Evolutionary conservation across 1,284 basidiomycete genomes (phyloP), one percentile per base, ranked within the genome.

Genomic region (Leccinum subfulvum): DNA sequence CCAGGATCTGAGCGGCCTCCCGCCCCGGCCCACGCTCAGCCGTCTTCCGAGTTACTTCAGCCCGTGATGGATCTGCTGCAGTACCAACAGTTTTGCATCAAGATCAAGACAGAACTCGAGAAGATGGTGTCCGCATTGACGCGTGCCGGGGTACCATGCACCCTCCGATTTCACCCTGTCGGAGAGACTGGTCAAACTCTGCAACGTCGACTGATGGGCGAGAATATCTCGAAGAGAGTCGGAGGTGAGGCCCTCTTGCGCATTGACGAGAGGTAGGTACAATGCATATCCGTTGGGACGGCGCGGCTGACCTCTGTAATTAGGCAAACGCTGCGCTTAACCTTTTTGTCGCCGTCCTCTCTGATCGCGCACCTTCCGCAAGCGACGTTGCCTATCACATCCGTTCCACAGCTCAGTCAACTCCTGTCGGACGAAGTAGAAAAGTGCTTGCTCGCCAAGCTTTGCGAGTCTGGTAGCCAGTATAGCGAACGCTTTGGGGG

Each of bases 41-140:
- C 67, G 14, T 60, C 77, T 23, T 78, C 79, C n/a, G 75, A 77
- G 2, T 69, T 84, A 47, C 79, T 93, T 11, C 87, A 87, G 57
- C 89, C 89, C 0, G 78, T 92, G 63, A 86, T 92, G 65, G 89
- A 91, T 70, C 68, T 91, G 23, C 74, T 92, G 44, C 91, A 92
- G 73, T 93, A 92, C 69, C 83, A 84, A 67, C 83, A 84, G 21
- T 92, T 93, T 72, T 89, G 87, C 69, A 72, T 81, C 61, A 81
- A 86, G 62, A 79, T 92, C 49, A 80, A 82, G 60, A 64, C 73
- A 1, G 88, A 91, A 75, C 74, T 92, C 37, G 73, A 77, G 54
- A 80, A 79, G 64, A 79, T 86, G 57, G 77, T 79, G 5, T 60
- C 65, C 30, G 84, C 83, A 2, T 73, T 93, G 58, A 74, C 73